A percentile compares a stretch with the other conserved stretches of the same genome.
These are phyloP conservation scores for Cladophialophora immunda DNA, from an alignment of 2,329 filamentous ascomycete species.

Conservation along the genomic window DNA sequence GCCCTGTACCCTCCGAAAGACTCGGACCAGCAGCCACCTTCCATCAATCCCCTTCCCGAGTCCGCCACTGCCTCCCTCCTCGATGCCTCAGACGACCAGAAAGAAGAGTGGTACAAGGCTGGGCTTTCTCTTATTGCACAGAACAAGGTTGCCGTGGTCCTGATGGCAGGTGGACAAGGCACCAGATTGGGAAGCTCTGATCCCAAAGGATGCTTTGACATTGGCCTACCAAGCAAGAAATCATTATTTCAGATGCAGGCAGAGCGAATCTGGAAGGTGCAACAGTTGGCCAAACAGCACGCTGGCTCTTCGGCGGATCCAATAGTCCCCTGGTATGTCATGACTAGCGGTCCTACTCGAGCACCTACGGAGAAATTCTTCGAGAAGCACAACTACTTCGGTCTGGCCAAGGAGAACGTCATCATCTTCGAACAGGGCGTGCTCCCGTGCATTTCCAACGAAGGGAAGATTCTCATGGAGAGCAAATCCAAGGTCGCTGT, in stretches of 20 bases:
- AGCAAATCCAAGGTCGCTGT: constrained; percentile 89
- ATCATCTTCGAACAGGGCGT: constrained; percentile 97
- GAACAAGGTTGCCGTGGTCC: constrained; percentile 81
- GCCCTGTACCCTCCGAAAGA: constrained; percentile 79
- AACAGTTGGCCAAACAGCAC: constrained; percentile 79
- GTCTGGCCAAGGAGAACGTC: constrained; percentile 83
- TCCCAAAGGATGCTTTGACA: constrained; percentile 97
- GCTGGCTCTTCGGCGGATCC: constrained; percentile 64
- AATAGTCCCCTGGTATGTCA: constrained; percentile 96
- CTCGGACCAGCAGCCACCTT: constrained; percentile 55
- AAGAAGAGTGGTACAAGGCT: constrained; percentile 82
- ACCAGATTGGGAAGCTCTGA: constrained; percentile 93
- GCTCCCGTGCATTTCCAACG: constrained; percentile 94
- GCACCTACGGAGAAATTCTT: constrained; percentile 95
- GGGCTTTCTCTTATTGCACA: constrained; percentile 72
- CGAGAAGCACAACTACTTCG: constrained; percentile 88
- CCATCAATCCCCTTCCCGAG: constrained; percentile 86
- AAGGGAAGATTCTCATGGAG: constrained; percentile 96
- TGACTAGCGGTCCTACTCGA: constrained; percentile 96
- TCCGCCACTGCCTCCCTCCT: constrained; percentile 88
- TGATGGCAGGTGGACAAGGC: constrained; percentile 97
- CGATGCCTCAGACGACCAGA: constrained; percentile 80
- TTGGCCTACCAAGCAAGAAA: constrained; percentile 90
- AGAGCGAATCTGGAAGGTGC: constrained; percentile 87
- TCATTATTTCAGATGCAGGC: constrained; percentile 97